Evolutionary conservation across 768 basidiomycete species (phyloP).

Genomic region (Psilocybe sp.): DNA sequence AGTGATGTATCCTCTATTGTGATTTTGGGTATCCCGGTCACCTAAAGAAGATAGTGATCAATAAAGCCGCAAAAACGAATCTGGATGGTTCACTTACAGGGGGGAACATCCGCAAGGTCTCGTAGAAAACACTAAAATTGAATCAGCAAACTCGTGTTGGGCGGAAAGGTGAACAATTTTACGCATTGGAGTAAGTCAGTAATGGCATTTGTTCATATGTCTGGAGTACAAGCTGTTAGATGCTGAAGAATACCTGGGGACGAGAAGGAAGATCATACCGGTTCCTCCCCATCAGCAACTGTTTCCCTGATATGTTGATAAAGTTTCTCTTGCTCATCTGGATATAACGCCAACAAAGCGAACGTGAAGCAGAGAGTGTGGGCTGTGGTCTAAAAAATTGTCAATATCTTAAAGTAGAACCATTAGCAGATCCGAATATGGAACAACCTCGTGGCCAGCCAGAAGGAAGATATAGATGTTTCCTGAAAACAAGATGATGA

Average conservation of each 20-base stretch:
- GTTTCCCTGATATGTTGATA: constrained; percentile 34
- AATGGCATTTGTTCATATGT: constrained; percentile 38
- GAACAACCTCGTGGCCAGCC: constrained; percentile 55
- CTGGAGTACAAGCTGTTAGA: constrained; percentile 16
- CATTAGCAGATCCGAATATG: constrained; percentile 10
- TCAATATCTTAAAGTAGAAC: constrained; percentile 31
- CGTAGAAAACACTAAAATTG: constrained; percentile 40
- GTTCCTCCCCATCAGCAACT: constrained; percentile 26
- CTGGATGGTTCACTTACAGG: constrained; percentile 29
- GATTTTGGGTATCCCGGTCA: constrained; percentile 39
- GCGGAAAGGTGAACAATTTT: constrained; percentile 2
- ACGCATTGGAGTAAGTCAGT: constrained; percentile 38
- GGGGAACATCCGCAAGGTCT: constrained; percentile 46
- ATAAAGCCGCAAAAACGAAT: not conserved
- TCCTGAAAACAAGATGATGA: constrained; percentile 18
- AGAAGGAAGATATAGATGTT: constrained; percentile 54
- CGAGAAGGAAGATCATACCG: constrained; percentile 19
- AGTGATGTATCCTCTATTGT: constrained; percentile 46
- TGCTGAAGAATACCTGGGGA: too few species aligned
- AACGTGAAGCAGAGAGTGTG: constrained; percentile 39
- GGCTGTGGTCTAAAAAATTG: constrained; percentile 29
- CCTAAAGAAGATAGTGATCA: constrained; percentile 22
- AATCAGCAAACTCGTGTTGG: not conserved
- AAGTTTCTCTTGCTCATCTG: constrained; percentile 42
- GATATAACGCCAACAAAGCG: constrained; percentile 41